Conservation (phyloP, 208 protist species). For the Zelonia costaricensis region DNA sequence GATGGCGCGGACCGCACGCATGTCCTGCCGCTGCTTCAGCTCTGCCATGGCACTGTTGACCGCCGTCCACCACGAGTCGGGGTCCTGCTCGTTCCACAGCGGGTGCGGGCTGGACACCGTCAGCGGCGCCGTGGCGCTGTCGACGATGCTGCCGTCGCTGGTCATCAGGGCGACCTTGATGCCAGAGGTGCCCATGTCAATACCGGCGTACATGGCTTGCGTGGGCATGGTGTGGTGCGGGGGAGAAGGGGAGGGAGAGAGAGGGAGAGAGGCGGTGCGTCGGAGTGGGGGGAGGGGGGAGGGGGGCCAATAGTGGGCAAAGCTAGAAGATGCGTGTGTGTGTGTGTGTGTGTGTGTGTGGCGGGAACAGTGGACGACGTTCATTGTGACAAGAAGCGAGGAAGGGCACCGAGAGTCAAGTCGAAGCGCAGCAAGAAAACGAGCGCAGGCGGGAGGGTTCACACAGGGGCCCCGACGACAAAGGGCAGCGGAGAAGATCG, state of each 20-base stretch:
- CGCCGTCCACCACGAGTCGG: constrained; percentile 53
- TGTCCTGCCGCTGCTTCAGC: constrained; percentile 51
- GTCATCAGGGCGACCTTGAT: constrained; percentile 75
- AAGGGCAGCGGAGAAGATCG: no score
- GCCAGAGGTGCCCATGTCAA: constrained; percentile 72
- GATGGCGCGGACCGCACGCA: constrained; percentile 52
- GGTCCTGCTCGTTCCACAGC: constrained; percentile 79
- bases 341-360: no score
- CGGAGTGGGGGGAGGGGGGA: not conserved
- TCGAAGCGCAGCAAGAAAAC: no score
- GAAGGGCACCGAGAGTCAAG: no score
- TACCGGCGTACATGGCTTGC: constrained; percentile 61
- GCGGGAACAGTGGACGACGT: not conserved
- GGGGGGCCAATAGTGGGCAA: not conserved
- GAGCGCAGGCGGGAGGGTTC: no score
- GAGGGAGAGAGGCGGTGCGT: not conserved
- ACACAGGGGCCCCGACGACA: no score
- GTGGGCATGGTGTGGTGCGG: not conserved
- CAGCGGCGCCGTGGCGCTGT: constrained; percentile 51
- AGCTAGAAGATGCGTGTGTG: no score
- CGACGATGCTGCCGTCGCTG: constrained; percentile 48
- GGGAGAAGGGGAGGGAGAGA: not conserved
- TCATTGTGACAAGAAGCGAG: no score
- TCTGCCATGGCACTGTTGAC: constrained; percentile 57
- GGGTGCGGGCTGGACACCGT: constrained; percentile 60